These are phyloP conservation scores for Aspergillus thermomutatus DNA, from an alignment of 2,329 filamentous ascomycete genomes.

Conservation along the genomic window DNA sequence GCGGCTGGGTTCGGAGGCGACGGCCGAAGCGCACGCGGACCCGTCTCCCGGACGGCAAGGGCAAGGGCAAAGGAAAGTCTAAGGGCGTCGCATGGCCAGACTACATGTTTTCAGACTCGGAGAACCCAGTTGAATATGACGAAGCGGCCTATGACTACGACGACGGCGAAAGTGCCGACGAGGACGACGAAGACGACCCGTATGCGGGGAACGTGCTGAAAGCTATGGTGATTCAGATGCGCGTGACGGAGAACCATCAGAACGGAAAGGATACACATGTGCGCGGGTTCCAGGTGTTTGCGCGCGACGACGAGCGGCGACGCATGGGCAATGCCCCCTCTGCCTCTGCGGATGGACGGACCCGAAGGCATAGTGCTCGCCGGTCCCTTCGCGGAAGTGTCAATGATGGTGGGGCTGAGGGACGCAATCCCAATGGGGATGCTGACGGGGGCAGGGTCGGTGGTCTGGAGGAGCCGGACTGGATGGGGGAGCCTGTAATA, in stretches of 20 bases:
- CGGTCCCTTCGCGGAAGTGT: constrained; percentile 27
- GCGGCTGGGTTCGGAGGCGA: constrained; percentile 27
- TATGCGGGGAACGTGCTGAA: constrained; percentile 71
- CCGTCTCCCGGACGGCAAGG: constrained; percentile 5
- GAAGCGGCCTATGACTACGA: constrained; percentile 30
- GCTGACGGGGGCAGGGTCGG: constrained; percentile 24
- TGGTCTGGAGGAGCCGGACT: constrained; percentile 44
- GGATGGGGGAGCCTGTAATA: constrained; percentile 50
- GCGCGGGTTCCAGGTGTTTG: constrained; percentile 83
- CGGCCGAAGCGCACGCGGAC: constrained; percentile 15
- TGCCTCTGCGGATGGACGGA: constrained; percentile 31
- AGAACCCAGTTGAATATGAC: constrained; percentile 11
- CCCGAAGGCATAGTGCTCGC: constrained; percentile 26
- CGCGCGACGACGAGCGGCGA: constrained; percentile 42
- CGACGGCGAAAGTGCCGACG: constrained; percentile 21
- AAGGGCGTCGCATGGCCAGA: constrained; percentile 5
- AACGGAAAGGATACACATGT: constrained; percentile 99
- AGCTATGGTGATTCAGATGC: constrained; percentile 85
- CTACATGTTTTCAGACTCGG: constrained; percentile 15
- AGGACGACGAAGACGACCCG: constrained; percentile 28
- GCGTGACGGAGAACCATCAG: constrained; percentile 93
- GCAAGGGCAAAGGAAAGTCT: constrained; percentile 17
- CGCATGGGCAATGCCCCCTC: constrained; percentile 29
- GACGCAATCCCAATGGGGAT: constrained; percentile 20
- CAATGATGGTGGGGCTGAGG: constrained; percentile 20